A percentile compares a stretch with the other conserved stretches of the same genome.
Conservation (phyloP, 208 protist genomes). For the Trypanosoma boissoni region DNA sequence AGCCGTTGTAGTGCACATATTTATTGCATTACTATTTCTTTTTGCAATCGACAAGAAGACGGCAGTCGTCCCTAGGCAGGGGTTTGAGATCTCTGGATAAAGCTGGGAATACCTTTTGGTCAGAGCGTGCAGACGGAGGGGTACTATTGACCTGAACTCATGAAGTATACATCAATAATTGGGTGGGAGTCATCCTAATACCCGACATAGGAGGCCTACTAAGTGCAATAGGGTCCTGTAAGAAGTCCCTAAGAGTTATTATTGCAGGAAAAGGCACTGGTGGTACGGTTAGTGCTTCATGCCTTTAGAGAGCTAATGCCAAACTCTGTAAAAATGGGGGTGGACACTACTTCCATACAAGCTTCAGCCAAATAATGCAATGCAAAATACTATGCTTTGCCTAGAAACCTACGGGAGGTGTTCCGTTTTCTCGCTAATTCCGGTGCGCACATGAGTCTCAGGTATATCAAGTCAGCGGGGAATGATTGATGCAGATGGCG, state of each 20-base stretch:
- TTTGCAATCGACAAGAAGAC: not conserved
- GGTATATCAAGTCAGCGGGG: not conserved
- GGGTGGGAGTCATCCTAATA: constrained; percentile 15
- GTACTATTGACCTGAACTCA: not conserved
- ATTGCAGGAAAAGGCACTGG: constrained; percentile 5
- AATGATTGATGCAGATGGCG: not conserved
- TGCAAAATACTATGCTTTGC: not conserved
- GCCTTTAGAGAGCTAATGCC: not conserved
- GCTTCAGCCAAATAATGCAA: not conserved
- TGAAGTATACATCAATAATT: constrained; percentile 17
- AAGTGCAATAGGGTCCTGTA: not conserved
- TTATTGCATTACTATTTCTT: not conserved
- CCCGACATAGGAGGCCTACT: not conserved
- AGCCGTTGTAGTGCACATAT: not conserved
- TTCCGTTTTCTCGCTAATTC: not conserved
- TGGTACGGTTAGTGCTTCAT: constrained; percentile 1
- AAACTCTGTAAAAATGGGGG: not conserved
- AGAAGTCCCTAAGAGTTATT: constrained; percentile 8
- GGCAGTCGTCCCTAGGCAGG: not conserved
- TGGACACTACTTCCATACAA: not conserved
- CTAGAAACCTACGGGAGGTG: not conserved
- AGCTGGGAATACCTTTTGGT: not conserved
- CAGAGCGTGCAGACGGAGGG: not conserved
- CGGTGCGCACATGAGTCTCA: not conserved
- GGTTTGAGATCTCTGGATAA: not conserved